phyloP scores from a whole-genome alignment of 768 basidiomycete species.

The Boletus pseudopeckii region DNA sequence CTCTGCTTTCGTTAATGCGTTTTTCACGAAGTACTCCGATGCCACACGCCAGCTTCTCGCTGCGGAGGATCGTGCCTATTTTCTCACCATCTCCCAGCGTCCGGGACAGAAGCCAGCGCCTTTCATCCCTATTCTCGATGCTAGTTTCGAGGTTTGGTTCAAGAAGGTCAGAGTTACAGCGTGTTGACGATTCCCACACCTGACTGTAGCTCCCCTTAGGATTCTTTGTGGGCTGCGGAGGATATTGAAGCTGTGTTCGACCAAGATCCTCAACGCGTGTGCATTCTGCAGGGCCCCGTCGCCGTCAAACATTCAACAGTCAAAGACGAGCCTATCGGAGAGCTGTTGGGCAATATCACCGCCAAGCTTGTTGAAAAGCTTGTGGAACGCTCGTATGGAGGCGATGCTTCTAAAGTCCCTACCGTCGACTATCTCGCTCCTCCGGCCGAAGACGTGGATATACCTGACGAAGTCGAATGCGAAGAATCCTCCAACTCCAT shows the following conservation, averaged over 20 bases:
- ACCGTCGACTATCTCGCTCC: conserved; percentile 80
- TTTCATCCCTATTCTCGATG: conserved; percentile 94
- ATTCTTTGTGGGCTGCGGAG: conserved; percentile 96
- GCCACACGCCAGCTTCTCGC: conserved; percentile 86
- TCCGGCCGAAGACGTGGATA: conserved; percentile 36
- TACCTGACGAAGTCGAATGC: conserved; percentile 41
- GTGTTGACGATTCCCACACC: conserved; percentile 1
- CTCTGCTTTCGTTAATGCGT: conserved; percentile 65
- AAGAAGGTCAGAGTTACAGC: conserved; percentile 71
- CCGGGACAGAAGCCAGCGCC: conserved; percentile 98
- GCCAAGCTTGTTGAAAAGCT: conserved; percentile 72
- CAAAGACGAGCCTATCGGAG: conserved; percentile 93
- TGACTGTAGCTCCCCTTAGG: conserved; percentile 42
- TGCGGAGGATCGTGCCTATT: conserved; percentile 91
- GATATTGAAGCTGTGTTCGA: conserved; percentile 99
- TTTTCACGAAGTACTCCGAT: conserved; percentile 82
- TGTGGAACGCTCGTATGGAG: conserved; percentile 71
- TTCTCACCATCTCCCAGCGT: conserved; percentile 93
- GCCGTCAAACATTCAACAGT: conserved; percentile 82
- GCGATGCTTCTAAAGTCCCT: conserved; percentile 74
- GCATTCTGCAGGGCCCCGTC: conserved; percentile 95
- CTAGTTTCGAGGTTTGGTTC: conserved; percentile 97
- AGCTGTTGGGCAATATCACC: conserved; percentile 87
- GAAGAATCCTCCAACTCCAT: conserved; percentile 43
- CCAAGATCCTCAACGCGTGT: conserved; percentile 97